A percentile compares a stretch with the other conserved stretches of the same genome.
Conservation (phyloP, 345 rosid species). For the Syzygium oleosum region DNA sequence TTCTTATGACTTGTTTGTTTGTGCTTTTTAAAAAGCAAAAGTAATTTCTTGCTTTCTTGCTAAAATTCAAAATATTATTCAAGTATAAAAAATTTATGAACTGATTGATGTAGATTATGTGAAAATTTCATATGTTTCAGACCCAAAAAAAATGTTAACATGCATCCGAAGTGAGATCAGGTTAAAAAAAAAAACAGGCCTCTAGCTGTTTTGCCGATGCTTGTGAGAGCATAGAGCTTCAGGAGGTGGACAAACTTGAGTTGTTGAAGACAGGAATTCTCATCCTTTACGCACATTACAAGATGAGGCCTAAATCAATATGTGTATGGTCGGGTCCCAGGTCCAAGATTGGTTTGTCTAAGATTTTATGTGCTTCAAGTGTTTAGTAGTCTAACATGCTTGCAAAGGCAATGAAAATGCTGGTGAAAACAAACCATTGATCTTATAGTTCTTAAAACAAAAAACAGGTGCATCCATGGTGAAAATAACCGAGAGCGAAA, state of each 20-base stretch:
- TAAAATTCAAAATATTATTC: too few species aligned
- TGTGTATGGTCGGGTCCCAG: not conserved
- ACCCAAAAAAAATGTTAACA: too few species aligned
- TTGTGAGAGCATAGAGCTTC: not conserved
- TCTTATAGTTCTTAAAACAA: not conserved
- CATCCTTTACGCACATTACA: not conserved
- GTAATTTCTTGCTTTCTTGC: too few species aligned
- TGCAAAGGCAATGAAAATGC: too few species aligned
- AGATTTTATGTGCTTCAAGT: too few species aligned
- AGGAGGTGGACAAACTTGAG: not conserved
- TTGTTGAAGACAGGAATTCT: not conserved
- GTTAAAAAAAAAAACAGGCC: not conserved
- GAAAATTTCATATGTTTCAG: too few species aligned
- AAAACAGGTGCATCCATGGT: not conserved
- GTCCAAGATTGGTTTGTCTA: not conserved
- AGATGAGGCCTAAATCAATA: not conserved
- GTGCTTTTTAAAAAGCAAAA: too few species aligned
- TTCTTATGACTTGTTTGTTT: too few species aligned
- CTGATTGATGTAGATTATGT: too few species aligned
- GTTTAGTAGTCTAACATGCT: too few species aligned
- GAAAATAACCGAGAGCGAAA: not conserved
- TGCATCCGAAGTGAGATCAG: not conserved
- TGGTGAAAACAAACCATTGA: not conserved
- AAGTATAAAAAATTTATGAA: too few species aligned
- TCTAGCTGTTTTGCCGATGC: not conserved